A percentile compares a stretch with the other conserved stretches of the same genome.
Conservation (phyloP, 2,329 filamentous ascomycete species). For the Alternaria longipes region DNA sequence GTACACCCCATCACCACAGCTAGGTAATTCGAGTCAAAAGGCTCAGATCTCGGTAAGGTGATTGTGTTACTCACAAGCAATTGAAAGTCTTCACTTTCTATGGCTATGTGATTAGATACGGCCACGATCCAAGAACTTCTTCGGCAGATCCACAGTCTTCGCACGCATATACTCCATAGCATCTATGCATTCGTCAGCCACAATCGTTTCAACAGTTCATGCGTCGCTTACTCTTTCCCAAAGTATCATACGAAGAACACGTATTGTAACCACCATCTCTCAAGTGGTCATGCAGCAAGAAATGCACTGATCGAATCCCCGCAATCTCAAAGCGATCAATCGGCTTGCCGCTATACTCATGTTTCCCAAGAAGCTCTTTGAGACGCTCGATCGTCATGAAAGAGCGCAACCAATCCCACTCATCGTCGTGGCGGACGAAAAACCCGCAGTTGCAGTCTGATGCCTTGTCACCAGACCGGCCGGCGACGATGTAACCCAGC, state of each 20-base stretch:
- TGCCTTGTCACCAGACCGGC: slow-evolving; percentile 53
- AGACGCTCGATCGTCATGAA: slow-evolving; percentile 40
- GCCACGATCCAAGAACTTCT: slow-evolving; percentile 24
- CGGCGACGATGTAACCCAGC: slow-evolving; percentile 57
- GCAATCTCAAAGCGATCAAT: slow-evolving; percentile 22
- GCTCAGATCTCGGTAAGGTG: too few relatives aligned
- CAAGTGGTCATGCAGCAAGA: slow-evolving; percentile 57
- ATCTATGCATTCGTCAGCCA: slow-evolving; percentile 14
- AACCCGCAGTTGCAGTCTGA: slow-evolving; percentile 51
- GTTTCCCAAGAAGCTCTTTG: slow-evolving; percentile 38
- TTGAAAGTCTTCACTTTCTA: neutral
- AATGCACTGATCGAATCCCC: slow-evolving; percentile 42
- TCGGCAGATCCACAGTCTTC: slow-evolving; percentile 29
- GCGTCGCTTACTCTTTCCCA: slow-evolving; percentile 20
- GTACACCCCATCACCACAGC: too few relatives aligned
- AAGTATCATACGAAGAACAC: slow-evolving; percentile 9
- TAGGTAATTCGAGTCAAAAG: too few relatives aligned
- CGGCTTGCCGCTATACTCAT: slow-evolving; percentile 34
- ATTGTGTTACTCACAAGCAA: too few relatives aligned
- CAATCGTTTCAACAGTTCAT: neutral
- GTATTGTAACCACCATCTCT: slow-evolving; percentile 46
- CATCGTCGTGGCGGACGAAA: slow-evolving; percentile 45
- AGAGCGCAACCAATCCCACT: slow-evolving; percentile 45
- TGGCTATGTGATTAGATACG: slow-evolving; percentile 7
- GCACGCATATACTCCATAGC: slow-evolving; percentile 32